phyloP scores from a whole-genome alignment of 768 basidiomycete genomes.

The Agaricus subrufescens region DNA sequence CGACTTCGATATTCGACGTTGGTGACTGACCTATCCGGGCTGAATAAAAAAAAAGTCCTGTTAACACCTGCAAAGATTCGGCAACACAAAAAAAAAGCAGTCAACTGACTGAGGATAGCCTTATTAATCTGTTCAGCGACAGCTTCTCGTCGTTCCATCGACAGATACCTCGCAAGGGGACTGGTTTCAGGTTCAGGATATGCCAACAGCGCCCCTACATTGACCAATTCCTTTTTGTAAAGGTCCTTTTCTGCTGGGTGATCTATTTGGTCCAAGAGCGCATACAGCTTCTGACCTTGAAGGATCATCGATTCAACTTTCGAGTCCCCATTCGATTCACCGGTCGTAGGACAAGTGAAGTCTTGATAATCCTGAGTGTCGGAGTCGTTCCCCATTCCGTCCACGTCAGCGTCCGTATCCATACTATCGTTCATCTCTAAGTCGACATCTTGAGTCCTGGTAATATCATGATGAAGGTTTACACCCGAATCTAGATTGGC shows the following conservation, averaged over 20 bases:
- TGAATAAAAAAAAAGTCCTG: slow-evolving; percentile 17
- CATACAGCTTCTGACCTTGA: slow-evolving; percentile 61
- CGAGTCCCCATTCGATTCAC: not conserved
- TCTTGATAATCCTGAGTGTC: not conserved
- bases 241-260: slow-evolving; percentile 49
- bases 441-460: not conserved
- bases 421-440: not conserved
- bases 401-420: slow-evolving; percentile 1
- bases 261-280: slow-evolving; percentile 51
- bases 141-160: slow-evolving; percentile 69
- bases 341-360: not conserved
- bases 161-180: slow-evolving; percentile 69
- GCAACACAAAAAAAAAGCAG: not conserved
- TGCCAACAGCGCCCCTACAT: slow-evolving; percentile 77
- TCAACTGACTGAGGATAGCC: slow-evolving; percentile 73
- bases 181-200: slow-evolving; percentile 79
- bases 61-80: not conserved
- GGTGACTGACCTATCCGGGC: slow-evolving; percentile 47
- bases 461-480: not conserved
- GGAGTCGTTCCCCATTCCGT: not conserved
- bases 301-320: slow-evolving; percentile 6
- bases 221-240: slow-evolving; percentile 67
- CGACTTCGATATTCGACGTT: slow-evolving; percentile 59
- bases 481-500: not conserved
- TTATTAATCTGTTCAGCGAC: slow-evolving; percentile 87